Conservation (phyloP, 805 yeast genomes). For the Kurtzmaniella cleridarum region DNA sequence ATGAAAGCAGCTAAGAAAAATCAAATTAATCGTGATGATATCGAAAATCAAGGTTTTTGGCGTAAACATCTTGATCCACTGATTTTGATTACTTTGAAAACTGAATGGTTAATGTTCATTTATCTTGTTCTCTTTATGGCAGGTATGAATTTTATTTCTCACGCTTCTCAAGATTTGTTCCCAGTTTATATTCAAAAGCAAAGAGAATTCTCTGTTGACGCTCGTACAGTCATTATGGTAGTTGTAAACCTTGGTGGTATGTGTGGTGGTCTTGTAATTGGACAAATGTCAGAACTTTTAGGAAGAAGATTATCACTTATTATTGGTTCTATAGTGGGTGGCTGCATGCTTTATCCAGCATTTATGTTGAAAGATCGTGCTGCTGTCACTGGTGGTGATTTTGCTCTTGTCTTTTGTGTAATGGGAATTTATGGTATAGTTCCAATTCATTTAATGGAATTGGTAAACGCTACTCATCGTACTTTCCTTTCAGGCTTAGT, state of each 20-base stretch:
- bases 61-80: conserved; percentile 7
- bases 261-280: conserved; percentile 57
- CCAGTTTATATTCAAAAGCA: conserved; percentile 59
- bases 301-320: conserved; percentile 60
- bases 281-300: conserved; percentile 49
- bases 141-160: conserved; percentile 67
- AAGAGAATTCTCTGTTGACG: conserved; percentile 39
- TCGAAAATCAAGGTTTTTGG: conserved; percentile 6
- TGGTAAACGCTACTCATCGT: conserved; percentile 40
- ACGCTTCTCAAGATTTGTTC: conserved; percentile 70
- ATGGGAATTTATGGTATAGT: conserved; percentile 53
- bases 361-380: conserved; percentile 19
- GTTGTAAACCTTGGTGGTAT: conserved; percentile 67
- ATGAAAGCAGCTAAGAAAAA: conserved; percentile 13
- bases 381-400: conserved; percentile 54
- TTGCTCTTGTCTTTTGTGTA: conserved; percentile 13
- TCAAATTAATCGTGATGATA: conserved; percentile 8
- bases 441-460: conserved; percentile 61
- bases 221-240: conserved; percentile 53
- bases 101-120: conserved; percentile 27
- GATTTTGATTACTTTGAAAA: conserved; percentile 8
- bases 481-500: conserved; percentile 57
- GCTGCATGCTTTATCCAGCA: conserved; percentile 61
- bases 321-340: conserved; percentile 46
- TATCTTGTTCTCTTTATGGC: conserved; percentile 45